Evolutionary conservation across 2,329 filamentous ascomycete genomes (phyloP), one percentile per base, ranked within the genome.

Genomic region (Aspergillus alliaceus): DNA sequence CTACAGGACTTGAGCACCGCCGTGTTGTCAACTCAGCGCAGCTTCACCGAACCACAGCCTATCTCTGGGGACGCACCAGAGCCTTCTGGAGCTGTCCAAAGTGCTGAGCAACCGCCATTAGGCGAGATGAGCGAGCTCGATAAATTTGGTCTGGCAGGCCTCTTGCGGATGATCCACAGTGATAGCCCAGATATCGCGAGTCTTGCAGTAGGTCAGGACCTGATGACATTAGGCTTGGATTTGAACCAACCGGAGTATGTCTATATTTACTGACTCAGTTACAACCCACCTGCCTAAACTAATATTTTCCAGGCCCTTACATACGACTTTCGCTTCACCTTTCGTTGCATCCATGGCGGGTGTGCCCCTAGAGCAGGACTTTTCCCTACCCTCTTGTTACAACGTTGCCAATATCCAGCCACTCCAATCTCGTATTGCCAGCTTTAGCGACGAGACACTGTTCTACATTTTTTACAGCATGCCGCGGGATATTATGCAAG

Each of bases 391-490:
- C 4, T 75, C 79, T 37, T 87, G 86, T 58, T 89, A 89, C 69
- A 85, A 80, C 11, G 86, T 89, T 9, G 83, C 81, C 55, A 89
- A 89, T 65, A 85, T 89, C 11, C 86, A 86, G 51, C 80, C 83
- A 7, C 75, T 88, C 20, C 79, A 83, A 54, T 77, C 79, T 48
- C 84, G 85, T 57, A 83, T 87, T 62, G 74, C 78, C 3, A 82
- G 81, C 54, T 86, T 87, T 70, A 82, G 79, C 40, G 80, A 85
- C 61, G 86, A 89, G 69, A 89, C 86, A 0, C 77, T 89, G 4
- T 87, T 89, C 69, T 86, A 85, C 67, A 87, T 89, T 58, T 89
- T 89, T 78, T 89, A 88, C 73, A 86, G 84, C 60, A 83, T 85
- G 75, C 85, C 86, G 14, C 78, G 84, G 57, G 86, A 88, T 66